Evolutionary conservation across 2,329 filamentous ascomycete species (phyloP).

Genomic region (Sporothrix curviconia): DNA sequence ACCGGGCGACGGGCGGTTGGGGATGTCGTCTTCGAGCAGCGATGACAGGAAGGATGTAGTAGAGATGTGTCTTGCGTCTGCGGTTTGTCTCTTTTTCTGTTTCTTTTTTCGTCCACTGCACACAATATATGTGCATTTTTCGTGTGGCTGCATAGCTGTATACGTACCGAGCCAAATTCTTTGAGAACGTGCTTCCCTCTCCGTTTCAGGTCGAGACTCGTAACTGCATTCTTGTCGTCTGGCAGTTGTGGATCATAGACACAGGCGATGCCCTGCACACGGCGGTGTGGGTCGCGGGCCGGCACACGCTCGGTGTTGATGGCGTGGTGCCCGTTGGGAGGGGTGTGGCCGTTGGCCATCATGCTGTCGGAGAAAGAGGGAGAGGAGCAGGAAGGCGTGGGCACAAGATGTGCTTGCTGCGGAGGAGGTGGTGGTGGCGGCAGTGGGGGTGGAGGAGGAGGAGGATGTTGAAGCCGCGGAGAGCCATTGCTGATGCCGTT

Average conservation of each 20-base stretch:
- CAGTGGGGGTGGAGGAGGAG: constrained; percentile 40
- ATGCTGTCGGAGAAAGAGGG: constrained; percentile 5
- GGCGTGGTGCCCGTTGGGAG: not conserved
- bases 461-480: constrained; percentile 16
- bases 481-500: not conserved
- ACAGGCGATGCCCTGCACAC: constrained; percentile 51
- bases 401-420: constrained; percentile 22
- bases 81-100: not conserved
- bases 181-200: constrained; percentile 54
- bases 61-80: constrained; percentile 1
- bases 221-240: constrained; percentile 38
- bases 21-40: constrained; percentile 8
- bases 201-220: constrained; percentile 44
- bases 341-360: constrained; percentile 25
- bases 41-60: not conserved
- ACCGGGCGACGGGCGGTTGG: not conserved
- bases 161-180: constrained; percentile 62
- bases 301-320: constrained; percentile 37
- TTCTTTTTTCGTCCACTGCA: not conserved
- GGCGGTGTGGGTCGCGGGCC: constrained; percentile 50
- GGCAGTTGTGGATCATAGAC: constrained; percentile 52
- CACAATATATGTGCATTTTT: not conserved
- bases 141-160: constrained; percentile 5
- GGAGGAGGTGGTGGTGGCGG: constrained; percentile 36
- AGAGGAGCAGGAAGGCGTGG: not conserved